These are phyloP conservation scores for Amauroascus niger DNA, from an alignment of 2,329 filamentous ascomycete genomes.

Conservation along the genomic window DNA sequence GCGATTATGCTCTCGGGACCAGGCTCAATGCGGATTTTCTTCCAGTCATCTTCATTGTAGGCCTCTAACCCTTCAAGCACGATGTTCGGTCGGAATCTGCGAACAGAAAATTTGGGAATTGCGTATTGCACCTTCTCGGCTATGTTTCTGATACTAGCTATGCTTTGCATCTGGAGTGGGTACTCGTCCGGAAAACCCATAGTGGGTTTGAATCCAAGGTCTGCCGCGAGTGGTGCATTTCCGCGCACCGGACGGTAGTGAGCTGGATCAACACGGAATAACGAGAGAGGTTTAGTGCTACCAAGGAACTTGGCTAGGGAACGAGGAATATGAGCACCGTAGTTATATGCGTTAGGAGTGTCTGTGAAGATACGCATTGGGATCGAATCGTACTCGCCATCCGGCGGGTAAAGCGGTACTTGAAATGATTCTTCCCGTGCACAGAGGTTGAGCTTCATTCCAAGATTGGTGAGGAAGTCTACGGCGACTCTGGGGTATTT, in stretches of 20 bases:
- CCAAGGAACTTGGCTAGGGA: slow-evolving; percentile 43
- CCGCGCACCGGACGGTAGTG: slow-evolving; percentile 44
- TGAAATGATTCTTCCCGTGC: slow-evolving; percentile 38
- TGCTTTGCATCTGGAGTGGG: slow-evolving; percentile 47
- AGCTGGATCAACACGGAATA: slow-evolving; percentile 45
- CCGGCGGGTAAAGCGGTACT: slow-evolving; percentile 46
- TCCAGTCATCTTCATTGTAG: slow-evolving; percentile 51
- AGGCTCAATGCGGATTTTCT: slow-evolving; percentile 35
- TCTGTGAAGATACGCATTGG: slow-evolving; percentile 50
- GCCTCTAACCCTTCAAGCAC: slow-evolving; percentile 44
- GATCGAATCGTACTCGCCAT: slow-evolving; percentile 38
- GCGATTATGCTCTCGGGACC: slow-evolving; percentile 19
- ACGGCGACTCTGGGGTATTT: slow-evolving; percentile 33
- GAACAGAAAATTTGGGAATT: slow-evolving; percentile 40
- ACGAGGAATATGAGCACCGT: slow-evolving; percentile 34
- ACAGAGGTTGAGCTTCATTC: slow-evolving; percentile 26
- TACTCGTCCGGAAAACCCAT: slow-evolving; percentile 52
- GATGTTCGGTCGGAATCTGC: slow-evolving; percentile 51
- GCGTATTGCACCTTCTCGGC: slow-evolving; percentile 33
- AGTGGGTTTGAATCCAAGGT: slow-evolving; percentile 44
- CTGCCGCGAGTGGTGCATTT: slow-evolving; percentile 43
- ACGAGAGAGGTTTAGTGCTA: slow-evolving; percentile 40
- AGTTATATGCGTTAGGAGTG: slow-evolving; percentile 35
- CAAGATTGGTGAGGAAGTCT: slow-evolving; percentile 20
- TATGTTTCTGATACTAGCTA: slow-evolving; percentile 46